These are phyloP conservation scores for Emergomyces orientalis DNA, from an alignment of 2,329 filamentous ascomycete genomes.

Conservation along the genomic window DNA sequence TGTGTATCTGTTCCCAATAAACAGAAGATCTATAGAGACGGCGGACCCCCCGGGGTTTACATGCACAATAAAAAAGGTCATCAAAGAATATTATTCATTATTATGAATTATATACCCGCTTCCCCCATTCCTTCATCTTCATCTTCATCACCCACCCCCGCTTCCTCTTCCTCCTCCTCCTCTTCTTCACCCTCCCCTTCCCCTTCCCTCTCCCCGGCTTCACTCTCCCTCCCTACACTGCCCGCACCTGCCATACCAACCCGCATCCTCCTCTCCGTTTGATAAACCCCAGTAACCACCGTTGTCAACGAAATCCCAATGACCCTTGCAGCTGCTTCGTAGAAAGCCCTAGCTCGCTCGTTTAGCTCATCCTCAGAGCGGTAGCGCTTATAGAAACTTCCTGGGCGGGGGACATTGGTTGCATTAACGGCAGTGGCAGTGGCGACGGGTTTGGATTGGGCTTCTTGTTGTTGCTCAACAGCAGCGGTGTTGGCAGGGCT, in stretches of 20 bases:
- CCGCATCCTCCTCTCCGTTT: constrained; percentile 38
- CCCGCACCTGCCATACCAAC: no score
- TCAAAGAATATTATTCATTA: neutral
- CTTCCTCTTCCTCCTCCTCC: neutral
- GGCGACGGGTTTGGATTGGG: neutral
- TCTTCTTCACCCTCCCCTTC: neutral
- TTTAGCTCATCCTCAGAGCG: constrained; percentile 41
- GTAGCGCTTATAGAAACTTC: constrained; percentile 44
- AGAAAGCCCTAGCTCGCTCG: constrained; percentile 39
- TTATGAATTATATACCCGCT: neutral
- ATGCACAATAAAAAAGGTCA: neutral
- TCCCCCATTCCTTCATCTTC: constrained; percentile 16
- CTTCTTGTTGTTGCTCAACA: neutral
- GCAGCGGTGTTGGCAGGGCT: constrained; percentile 4
- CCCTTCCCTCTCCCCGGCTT: constrained; percentile 19
- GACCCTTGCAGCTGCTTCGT: constrained; percentile 42
- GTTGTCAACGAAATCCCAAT: constrained; percentile 43
- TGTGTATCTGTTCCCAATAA: no score
- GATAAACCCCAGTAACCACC: constrained; percentile 43
- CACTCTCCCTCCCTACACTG: constrained; percentile 21
- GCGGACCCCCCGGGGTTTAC: neutral
- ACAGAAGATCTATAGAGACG: no score
- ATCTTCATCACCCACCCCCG: constrained; percentile 3
- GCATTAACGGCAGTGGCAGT: neutral
- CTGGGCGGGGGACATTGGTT: constrained; percentile 35